Evolutionary conservation across 2,329 filamentous ascomycete species (phyloP).

Genomic region (Fonsecaea nubica): DNA sequence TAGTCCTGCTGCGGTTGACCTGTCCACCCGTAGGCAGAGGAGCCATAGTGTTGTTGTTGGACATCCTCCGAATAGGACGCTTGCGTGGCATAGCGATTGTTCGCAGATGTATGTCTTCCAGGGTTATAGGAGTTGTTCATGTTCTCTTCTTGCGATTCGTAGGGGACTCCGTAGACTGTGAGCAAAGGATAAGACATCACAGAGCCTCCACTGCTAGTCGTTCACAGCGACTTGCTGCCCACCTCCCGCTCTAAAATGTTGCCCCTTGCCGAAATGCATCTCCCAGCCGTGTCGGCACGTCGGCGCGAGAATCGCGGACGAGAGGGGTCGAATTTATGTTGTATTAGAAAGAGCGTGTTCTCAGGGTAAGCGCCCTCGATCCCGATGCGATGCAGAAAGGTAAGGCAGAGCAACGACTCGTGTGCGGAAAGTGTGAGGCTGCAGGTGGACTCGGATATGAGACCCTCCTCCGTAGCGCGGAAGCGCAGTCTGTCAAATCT

Average conservation of each 20-base stretch:
- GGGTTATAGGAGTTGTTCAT: conserved; percentile 25
- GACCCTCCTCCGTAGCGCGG: too few species aligned
- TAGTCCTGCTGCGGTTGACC: conserved; percentile 30
- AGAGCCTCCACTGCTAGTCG: not conserved
- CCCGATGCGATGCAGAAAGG: not conserved
- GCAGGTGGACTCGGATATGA: too few species aligned
- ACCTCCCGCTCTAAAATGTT: not conserved
- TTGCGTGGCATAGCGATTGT: conserved; percentile 21
- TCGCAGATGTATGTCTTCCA: conserved; percentile 12
- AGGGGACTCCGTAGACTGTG: conserved; percentile 27
- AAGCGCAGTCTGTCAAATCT: not conserved
- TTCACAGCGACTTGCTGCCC: not conserved
- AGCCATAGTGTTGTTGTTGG: conserved; percentile 30
- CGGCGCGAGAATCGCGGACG: not conserved
- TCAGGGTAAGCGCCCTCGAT: not conserved
- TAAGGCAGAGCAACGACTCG: not conserved
- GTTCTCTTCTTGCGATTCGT: conserved; percentile 30
- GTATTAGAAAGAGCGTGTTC: not conserved
- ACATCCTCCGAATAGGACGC: conserved; percentile 22
- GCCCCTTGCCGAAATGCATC: not conserved
- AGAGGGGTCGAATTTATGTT: not conserved
- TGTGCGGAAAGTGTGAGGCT: not conserved
- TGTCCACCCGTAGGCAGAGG: conserved; percentile 32
- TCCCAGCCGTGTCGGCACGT: not conserved
- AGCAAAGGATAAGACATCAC: conserved; percentile 35